Evolutionary conservation across 2,329 filamentous ascomycete genomes (phyloP).

Genomic region (Sclerotinia nivalis): DNA sequence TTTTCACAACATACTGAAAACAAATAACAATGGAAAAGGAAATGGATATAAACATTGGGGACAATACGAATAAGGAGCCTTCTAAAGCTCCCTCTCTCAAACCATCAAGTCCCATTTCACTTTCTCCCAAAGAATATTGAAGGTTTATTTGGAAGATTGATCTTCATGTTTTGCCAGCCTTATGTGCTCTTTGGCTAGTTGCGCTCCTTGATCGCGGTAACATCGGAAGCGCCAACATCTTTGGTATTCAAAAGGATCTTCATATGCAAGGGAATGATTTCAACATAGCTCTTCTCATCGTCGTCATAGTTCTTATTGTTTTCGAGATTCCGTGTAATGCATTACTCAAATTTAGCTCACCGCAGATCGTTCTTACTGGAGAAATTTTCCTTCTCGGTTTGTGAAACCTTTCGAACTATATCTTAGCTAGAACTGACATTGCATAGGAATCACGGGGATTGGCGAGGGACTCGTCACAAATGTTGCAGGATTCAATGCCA

Average conservation of each 20-base stretch:
- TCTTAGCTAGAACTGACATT: background rate
- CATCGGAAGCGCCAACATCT: background rate
- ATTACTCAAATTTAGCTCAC: background rate
- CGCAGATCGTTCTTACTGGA: background rate
- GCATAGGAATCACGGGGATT: background rate
- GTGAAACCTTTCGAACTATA: background rate
- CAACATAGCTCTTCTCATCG: background rate
- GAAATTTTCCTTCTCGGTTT: background rate
- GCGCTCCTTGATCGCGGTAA: background rate
- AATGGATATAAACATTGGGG: background rate
- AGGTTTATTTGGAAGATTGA: slow-evolving; percentile 10
- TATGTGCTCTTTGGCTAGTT: background rate
- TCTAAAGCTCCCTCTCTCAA: background rate
- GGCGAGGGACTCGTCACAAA: slow-evolving; percentile 3
- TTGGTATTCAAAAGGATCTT: background rate
- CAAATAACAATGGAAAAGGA: background rate
- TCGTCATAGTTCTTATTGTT: background rate
- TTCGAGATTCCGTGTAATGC: background rate
- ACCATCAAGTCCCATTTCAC: background rate
- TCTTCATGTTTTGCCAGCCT: slow-evolving; percentile 3
- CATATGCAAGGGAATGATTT: slow-evolving; percentile 1
- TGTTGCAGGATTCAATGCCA: background rate
- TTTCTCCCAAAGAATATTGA: background rate
- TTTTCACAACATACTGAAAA: background rate
- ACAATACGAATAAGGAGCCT: background rate